phyloP scores from a whole-genome alignment of 2,329 filamentous ascomycete species.

The Paecilomyces variotii region DNA sequence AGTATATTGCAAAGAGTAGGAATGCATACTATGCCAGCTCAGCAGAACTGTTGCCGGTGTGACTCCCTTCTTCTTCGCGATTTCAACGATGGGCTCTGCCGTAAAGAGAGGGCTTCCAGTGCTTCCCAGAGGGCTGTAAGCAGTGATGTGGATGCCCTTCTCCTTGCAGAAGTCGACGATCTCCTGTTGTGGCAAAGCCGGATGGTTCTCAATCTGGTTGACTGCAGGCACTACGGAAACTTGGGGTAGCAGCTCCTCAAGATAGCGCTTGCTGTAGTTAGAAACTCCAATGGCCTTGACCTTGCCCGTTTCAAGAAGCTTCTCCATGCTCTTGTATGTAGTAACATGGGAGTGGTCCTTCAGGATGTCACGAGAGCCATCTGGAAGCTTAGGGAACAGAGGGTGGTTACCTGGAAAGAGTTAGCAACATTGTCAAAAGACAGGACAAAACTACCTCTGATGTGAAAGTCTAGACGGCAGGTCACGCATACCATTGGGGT shows the following conservation, averaged over 20 bases:
- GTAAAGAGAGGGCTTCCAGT: conserved; percentile 37
- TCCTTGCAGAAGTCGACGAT: conserved; percentile 27
- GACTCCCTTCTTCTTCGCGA: conserved; percentile 33
- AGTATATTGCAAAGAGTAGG: not conserved
- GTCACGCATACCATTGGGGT: conserved; percentile 53
- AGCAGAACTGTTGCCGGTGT: conserved; percentile 32
- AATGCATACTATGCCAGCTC: conserved; percentile 35
- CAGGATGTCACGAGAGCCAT: conserved; percentile 64
- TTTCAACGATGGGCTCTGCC: conserved; percentile 32
- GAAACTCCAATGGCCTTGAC: conserved; percentile 51
- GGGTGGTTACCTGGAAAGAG: conserved; percentile 23
- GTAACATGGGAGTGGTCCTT: conserved; percentile 61
- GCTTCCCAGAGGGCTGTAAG: conserved; percentile 40
- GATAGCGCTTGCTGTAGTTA: conserved; percentile 49
- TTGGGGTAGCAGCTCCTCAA: conserved; percentile 48
- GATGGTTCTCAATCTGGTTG: conserved; percentile 78
- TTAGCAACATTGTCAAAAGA: not conserved
- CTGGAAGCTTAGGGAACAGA: conserved; percentile 58
- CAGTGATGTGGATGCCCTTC: conserved; percentile 46
- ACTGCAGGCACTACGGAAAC: conserved; percentile 57
- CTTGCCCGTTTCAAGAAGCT: conserved; percentile 47
- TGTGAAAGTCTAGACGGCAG: not conserved
- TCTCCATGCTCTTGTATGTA: conserved; percentile 67
- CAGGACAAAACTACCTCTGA: not conserved
- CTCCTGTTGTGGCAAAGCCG: conserved; percentile 53